phyloP scores from a whole-genome alignment of 495 filamentous ascomycete genomes.

The Penicillium turbatum region DNA sequence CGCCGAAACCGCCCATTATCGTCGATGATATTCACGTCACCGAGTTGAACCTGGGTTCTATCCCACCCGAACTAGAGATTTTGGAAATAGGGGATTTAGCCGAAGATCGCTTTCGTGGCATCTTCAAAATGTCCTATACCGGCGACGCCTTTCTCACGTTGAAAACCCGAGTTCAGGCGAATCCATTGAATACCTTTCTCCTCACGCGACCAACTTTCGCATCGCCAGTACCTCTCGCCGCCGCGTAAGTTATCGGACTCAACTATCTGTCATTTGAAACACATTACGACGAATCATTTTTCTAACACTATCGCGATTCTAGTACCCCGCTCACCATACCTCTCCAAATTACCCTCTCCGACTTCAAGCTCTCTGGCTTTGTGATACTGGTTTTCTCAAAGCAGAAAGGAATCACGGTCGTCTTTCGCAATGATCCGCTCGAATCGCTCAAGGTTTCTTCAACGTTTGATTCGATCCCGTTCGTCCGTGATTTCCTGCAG shows the following conservation, averaged over 20 bases:
- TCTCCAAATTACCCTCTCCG: slow-evolving; percentile 90
- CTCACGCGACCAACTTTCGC: slow-evolving; percentile 87
- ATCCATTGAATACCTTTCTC: slow-evolving; percentile 93
- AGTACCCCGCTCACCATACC: slow-evolving; percentile 87
- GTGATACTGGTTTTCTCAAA: slow-evolving; percentile 96
- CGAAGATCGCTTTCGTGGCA: slow-evolving; percentile 93
- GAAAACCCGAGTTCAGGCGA: slow-evolving; percentile 93
- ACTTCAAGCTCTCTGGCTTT: slow-evolving; percentile 95
- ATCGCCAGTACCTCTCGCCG: slow-evolving; percentile 88
- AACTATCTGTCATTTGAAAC: neutral
- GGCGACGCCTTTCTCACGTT: slow-evolving; percentile 94
- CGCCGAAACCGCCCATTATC: slow-evolving; percentile 96
- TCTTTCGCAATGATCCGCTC: slow-evolving; percentile 96
- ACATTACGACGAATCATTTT: neutral
- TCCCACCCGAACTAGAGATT: slow-evolving; percentile 91
- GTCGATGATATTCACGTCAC: slow-evolving; percentile 99
- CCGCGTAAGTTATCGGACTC: slow-evolving; percentile 51
- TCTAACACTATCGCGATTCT: slow-evolving; percentile 17
- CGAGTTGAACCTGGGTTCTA: slow-evolving; percentile 90
- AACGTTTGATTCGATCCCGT: slow-evolving; percentile 97
- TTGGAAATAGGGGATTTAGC: slow-evolving; percentile 95
- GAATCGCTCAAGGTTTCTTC: slow-evolving; percentile 97
- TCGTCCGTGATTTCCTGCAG: slow-evolving; percentile 94
- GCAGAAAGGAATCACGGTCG: slow-evolving; percentile 92
- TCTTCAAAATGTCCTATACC: slow-evolving; percentile 98